phyloP scores from a whole-genome alignment of 257 asterid species.

The Nicotiana noctiflora region DNA sequence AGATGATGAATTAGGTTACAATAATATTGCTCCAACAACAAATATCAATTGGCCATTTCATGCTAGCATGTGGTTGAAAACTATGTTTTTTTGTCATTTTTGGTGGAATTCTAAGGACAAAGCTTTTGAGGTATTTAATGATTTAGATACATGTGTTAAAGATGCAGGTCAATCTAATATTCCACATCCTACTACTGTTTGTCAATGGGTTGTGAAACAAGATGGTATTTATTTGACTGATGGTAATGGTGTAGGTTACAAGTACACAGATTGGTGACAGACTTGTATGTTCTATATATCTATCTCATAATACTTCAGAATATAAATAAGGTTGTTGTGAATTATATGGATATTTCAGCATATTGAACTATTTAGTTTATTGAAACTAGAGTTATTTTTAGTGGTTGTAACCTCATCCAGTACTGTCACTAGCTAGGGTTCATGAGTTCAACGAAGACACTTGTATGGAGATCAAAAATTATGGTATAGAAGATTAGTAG shows the following conservation, averaged over 20 bases:
- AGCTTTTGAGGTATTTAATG: neutral
- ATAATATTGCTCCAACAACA: neutral
- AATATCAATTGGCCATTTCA: neutral
- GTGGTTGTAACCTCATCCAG: neutral
- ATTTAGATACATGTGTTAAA: neutral
- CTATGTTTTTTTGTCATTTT: neutral
- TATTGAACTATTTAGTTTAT: neutral
- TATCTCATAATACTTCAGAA: too few species aligned
- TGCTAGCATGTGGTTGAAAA: neutral
- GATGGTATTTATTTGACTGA: neutral
- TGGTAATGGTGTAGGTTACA: neutral
- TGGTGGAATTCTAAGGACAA: neutral
- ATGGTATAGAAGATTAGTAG: too few species aligned
- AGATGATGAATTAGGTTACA: neutral
- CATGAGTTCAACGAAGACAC: neutral
- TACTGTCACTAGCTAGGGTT: neutral
- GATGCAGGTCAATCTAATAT: neutral
- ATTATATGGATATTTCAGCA: neutral
- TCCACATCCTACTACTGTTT: neutral
- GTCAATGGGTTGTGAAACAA: slow-evolving; percentile 6
- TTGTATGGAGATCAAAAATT: too few species aligned
- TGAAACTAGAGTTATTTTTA: neutral
- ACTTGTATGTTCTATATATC: too few species aligned
- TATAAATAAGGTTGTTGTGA: neutral
- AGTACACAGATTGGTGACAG: neutral